Evolutionary conservation across 2,329 filamentous ascomycete species (phyloP), one percentile per base, ranked within the genome.

Genomic region (Fusarium xylarioides): DNA sequence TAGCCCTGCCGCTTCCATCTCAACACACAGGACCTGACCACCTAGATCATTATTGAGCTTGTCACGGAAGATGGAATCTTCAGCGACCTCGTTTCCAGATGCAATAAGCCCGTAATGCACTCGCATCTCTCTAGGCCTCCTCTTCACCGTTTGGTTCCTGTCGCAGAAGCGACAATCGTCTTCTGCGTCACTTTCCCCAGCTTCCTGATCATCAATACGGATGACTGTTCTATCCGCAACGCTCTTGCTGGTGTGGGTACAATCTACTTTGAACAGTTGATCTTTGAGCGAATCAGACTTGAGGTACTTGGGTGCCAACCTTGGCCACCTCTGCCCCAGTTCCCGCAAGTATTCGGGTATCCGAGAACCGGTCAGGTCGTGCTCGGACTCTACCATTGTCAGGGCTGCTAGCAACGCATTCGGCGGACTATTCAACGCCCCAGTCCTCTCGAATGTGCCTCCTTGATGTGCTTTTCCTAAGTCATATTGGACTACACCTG

Each of bases 241-340:
- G 10, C 26, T 21, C 26, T 47, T 2, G 3, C 3, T 15, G 3
- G 30, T 3, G 3, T 47, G 12, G 1, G 1, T 0, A 15, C 30
- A 47, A 1, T 30, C 5, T 0, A 9, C 0, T 6, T 30, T 30
- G 12, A 47, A 47, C 0, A 47, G 19, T 11, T 47, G 9, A 30
- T 47, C 26, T 21, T 21, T 30, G 0, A 47, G 26, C 6, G 9
- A 21, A 15, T 47, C 6, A 8, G 44, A 47, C 4, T 3, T 28
- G 2, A 30, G 26, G 44, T 47, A 47, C 19, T 30, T 47, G 18
- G 9, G 9, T 10, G 44, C 26, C 4, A 47, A 30, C 16, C 19
- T 47, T 15, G 26, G 44, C 44, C 44, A 47, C 44, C 2, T 30
- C 3, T 21, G 19, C 19, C 5, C 9, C 9, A 47, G 9, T 28